These are phyloP conservation scores for Nothophytophthora sp. DNA, from an alignment of 352 stramenopile species.

Conservation along the genomic window DNA sequence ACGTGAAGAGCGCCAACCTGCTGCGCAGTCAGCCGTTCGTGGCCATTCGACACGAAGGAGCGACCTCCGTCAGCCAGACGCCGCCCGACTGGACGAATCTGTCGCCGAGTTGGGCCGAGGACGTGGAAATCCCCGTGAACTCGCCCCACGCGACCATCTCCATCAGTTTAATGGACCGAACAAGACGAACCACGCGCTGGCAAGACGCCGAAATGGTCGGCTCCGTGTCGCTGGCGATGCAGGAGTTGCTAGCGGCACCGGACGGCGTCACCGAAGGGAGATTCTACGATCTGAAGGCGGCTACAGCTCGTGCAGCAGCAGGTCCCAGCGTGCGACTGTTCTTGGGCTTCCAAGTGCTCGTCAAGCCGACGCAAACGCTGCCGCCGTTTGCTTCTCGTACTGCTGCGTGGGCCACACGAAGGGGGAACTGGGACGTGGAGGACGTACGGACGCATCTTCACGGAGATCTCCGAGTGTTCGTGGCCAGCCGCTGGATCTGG, in stretches of 20 bases:
- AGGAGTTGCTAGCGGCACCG: conserved; percentile 33
- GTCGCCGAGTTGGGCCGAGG: conserved; percentile 62
- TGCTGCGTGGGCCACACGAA: conserved; percentile 21
- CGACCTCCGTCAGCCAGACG: conserved; percentile 23
- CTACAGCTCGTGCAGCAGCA: no score
- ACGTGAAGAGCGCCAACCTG: conserved; percentile 42
- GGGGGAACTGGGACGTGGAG: conserved; percentile 47
- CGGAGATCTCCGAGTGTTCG: conserved; percentile 55
- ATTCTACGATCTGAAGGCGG: conserved; percentile 22
- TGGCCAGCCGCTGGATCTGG: conserved; percentile 54
- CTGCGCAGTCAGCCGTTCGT: conserved; percentile 53
- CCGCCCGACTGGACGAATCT: conserved; percentile 59
- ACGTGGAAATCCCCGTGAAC: conserved; percentile 48
- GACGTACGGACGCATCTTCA: conserved; percentile 43
- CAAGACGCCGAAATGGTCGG: conserved; percentile 36
- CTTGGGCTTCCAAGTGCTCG: conserved; percentile 35
- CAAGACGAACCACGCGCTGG: conserved; percentile 12
- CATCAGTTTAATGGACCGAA: conserved; percentile 48
- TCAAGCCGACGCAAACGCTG: conserved; percentile 11
- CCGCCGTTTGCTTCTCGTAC: conserved; percentile 3
- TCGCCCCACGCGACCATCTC: conserved; percentile 38
- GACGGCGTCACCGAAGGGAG: conserved; percentile 17
- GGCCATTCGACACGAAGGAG: conserved; percentile 44
- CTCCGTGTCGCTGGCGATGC: conserved; percentile 37
- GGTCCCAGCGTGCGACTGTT: conserved; percentile 22